A percentile compares a stretch with the other conserved stretches of the same genome.
Evolutionary conservation across 208 protist genomes (phyloP).

Genomic region (Crithidia mellificae): DNA sequence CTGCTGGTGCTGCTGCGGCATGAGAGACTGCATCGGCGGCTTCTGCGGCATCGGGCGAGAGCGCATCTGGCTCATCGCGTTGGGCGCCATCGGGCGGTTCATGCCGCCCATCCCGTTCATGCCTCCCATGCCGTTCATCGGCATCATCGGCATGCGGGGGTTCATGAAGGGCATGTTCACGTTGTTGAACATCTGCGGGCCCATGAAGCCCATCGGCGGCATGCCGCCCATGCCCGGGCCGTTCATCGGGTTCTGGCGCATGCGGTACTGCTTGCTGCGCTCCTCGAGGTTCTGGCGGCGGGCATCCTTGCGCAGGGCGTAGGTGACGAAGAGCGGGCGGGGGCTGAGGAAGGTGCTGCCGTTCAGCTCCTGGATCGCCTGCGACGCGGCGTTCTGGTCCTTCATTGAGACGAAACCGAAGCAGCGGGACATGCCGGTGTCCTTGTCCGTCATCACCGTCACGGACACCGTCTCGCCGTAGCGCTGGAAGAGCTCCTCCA

Average conservation of each 20-base stretch:
- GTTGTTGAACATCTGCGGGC: constrained; percentile 63
- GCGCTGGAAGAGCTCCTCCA: constrained; percentile 95
- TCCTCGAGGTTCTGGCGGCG: constrained; percentile 94
- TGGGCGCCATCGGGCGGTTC: constrained; percentile 51
- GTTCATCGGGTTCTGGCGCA: constrained; percentile 72
- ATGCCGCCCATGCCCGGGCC: constrained; percentile 55
- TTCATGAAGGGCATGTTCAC: constrained; percentile 79
- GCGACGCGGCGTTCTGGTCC: constrained; percentile 92
- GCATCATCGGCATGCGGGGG: constrained; percentile 81
- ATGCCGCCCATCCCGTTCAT: constrained; percentile 29
- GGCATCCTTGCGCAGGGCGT: constrained; percentile 97
- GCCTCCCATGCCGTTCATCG: constrained; percentile 43
- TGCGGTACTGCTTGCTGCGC: constrained; percentile 82
- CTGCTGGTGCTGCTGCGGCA: constrained; percentile 54
- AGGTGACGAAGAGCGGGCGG: constrained; percentile 97
- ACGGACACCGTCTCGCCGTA: constrained; percentile 97
- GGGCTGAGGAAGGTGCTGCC: constrained; percentile 93
- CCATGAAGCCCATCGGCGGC: constrained; percentile 47
- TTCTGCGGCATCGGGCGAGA: constrained; percentile 54
- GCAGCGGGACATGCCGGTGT: constrained; percentile 88
- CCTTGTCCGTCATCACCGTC: constrained; percentile 96
- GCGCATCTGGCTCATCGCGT: constrained; percentile 82
- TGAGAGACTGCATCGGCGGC: constrained; percentile 67
- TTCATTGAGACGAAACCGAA: constrained; percentile 99
- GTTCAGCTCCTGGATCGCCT: constrained; percentile 97